phyloP scores from a whole-genome alignment of 2,329 filamentous ascomycete genomes.

The Fusarium papillatum region DNA sequence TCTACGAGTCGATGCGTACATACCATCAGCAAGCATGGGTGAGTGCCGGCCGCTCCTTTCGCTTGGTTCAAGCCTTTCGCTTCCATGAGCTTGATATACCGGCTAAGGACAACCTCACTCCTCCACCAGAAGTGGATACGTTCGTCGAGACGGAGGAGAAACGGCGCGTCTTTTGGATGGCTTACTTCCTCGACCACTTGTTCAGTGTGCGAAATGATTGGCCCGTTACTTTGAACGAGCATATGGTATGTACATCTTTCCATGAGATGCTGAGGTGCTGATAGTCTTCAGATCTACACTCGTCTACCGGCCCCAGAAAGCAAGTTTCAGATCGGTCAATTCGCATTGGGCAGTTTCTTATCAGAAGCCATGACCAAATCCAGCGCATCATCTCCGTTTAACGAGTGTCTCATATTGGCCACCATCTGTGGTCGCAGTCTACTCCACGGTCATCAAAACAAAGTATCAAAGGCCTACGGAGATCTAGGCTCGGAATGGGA shows the following conservation, averaged over 20 bases:
- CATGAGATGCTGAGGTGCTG: neutral
- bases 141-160: neutral
- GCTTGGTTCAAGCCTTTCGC: neutral
- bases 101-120: neutral
- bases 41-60: neutral
- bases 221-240: neutral
- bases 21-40: neutral
- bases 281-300: neutral
- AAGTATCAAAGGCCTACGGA: neutral
- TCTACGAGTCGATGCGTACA: neutral
- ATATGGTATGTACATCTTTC: neutral
- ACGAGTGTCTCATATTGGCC: neutral
- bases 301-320: neutral
- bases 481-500: neutral
- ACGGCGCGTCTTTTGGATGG: neutral
- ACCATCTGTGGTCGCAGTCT: neutral
- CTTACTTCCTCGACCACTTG: neutral
- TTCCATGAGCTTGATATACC: neutral
- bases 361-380: neutral
- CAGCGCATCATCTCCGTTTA: neutral
- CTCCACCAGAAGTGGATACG: neutral
- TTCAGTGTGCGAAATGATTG: neutral
- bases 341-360: neutral
- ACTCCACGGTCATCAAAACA: neutral
- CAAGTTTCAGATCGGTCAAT: neutral